Base-by-base conservation (phyloP, 257 asterid genomes). In the Primulina eburnea region DNA sequence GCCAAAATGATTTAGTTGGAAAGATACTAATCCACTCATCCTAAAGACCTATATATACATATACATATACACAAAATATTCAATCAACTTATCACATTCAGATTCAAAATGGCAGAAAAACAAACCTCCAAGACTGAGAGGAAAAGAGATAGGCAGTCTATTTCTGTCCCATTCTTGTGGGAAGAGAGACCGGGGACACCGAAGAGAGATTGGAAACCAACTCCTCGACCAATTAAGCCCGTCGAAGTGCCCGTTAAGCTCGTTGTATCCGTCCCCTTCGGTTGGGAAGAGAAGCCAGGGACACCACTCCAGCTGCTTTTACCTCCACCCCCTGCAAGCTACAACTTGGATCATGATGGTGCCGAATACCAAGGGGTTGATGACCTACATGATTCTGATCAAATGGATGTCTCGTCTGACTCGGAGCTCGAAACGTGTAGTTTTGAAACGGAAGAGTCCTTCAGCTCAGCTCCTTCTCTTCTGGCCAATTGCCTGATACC, bases 241-340 rank as follows among this genome's bases (percentile, higher is more conserved):
- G 16, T 59, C 24, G 64, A 75, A 11, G 79, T 80, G 28, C 87
- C 91, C 4, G 78, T 73, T 40, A 88, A 88, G 81, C 79, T 84
- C 32, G 81, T 86, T 16, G 92, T 88, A 50, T 92, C 98, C 0
- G 79, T 87, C 56, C 98, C 97, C 5, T 92, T 92, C 21, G 81
- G 82, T 20, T 90, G 98, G 97, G 95, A 93, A 79, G 95, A 89
- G 71, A 93, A 86, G 76, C 96, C 97, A 2, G 95, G 98, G 40
- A 89, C 83, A 40, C 98, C 98, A 34, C 86, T 86, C 33, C 81
- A 81, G 7, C 64, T 72, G 63, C 80, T 73, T 69, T 61, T 60
- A 5, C 78, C 62, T 16, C 75, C 78, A 50, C 66, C 79, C 18
- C 71, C 78, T 67, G 78, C 80, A 9, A 55, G 68, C 65, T 65